Percentiles rank a stretch among this genome's conserved stretches.
Evolutionary conservation across 2,329 filamentous ascomycete species (phyloP).

Genomic region (Teratosphaeria pseudoeucalypti): DNA sequence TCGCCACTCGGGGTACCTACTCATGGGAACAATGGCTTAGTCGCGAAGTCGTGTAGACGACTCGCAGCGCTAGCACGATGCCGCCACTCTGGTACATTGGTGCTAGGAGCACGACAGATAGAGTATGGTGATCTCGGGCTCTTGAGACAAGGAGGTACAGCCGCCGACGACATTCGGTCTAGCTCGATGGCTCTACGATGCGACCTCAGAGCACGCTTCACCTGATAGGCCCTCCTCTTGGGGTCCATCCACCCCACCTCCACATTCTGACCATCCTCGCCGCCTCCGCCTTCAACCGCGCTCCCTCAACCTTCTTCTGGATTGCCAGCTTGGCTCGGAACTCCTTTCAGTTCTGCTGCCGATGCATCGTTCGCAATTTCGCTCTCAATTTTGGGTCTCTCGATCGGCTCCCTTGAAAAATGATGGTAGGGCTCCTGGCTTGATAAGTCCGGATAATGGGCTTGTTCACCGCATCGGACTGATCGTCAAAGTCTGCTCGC

Average conservation of each 20-base stretch:
- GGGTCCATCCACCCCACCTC: not conserved
- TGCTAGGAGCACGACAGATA: no score
- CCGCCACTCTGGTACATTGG: no score
- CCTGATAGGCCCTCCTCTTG: not conserved
- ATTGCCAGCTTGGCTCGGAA: not conserved
- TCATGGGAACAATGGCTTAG: no score
- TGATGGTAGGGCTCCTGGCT: not conserved
- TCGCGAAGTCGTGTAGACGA: no score
- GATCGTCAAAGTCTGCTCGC: not conserved
- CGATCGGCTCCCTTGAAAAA: not conserved
- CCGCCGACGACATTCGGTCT: no score
- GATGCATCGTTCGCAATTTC: not conserved
- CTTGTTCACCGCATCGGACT: no score
- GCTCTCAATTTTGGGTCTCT: not conserved
- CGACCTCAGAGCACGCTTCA: not conserved
- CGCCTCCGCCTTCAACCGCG: not conserved
- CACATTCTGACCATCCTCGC: not conserved
- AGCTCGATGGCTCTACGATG: no score
- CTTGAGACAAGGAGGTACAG: no score
- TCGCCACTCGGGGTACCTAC: no score
- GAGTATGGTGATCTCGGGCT: no score
- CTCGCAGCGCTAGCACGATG: no score
- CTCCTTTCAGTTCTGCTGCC: not conserved
- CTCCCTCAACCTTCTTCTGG: not conserved
- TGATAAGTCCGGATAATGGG: no score